Percentiles rank a stretch among this genome's conserved stretches.
Evolutionary conservation across 805 yeast genomes (phyloP).

Genomic region (Ascoidea rubescens): DNA sequence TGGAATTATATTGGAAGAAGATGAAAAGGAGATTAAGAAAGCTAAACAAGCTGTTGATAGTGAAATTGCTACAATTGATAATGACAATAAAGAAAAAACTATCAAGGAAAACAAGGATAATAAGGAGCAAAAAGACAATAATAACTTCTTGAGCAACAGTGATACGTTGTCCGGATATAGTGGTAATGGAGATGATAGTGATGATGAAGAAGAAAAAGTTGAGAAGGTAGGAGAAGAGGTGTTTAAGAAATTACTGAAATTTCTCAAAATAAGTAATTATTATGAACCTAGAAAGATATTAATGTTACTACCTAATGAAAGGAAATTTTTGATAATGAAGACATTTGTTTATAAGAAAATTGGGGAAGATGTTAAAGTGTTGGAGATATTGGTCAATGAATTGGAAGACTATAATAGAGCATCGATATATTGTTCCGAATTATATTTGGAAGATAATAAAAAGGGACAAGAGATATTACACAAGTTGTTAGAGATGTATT

Average conservation of each 20-base stretch:
- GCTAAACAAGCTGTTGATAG: too few relatives aligned
- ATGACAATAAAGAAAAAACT: neutral
- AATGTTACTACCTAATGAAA: slow-evolving; percentile 12
- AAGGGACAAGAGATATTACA: slow-evolving; percentile 34
- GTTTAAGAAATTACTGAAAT: slow-evolving; percentile 20
- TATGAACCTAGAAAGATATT: slow-evolving; percentile 27
- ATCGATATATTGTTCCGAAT: slow-evolving; percentile 39
- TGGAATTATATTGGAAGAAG: neutral
- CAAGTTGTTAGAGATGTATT: slow-evolving; percentile 29
- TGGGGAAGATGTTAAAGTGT: slow-evolving; percentile 46
- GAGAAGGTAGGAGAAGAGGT: slow-evolving; percentile 5
- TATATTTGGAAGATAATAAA: slow-evolving; percentile 24
- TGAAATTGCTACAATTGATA: neutral
- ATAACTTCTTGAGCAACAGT: too few relatives aligned
- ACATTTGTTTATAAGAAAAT: slow-evolving; percentile 45
- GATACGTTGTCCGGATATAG: neutral
- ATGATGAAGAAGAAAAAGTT: slow-evolving; percentile 11
- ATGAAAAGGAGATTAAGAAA: neutral
- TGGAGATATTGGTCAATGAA: slow-evolving; percentile 46
- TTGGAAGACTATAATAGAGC: slow-evolving; percentile 45
- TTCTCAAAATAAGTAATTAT: slow-evolving; percentile 20
- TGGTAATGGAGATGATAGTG: slow-evolving; percentile 1
- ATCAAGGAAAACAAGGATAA: neutral
- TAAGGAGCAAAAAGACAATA: neutral
- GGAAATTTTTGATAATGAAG: slow-evolving; percentile 25